Evolutionary conservation across 352 stramenopile species (phyloP).

Genomic region (Phytophthora pseudosyringae): DNA sequence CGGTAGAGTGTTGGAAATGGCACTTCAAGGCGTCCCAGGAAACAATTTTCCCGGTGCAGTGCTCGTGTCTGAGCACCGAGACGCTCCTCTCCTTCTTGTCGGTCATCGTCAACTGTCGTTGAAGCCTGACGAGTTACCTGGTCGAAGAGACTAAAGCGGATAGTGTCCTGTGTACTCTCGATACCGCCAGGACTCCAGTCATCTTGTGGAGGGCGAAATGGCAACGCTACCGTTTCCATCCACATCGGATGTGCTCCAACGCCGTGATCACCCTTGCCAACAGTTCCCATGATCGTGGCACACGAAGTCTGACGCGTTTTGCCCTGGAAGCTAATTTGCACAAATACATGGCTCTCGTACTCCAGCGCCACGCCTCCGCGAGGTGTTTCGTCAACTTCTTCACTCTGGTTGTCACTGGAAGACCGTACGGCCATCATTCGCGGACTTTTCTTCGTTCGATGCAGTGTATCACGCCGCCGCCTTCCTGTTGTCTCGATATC

Average conservation of each 20-base stretch:
- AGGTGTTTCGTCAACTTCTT: constrained; percentile 24
- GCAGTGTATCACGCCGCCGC: constrained; percentile 22
- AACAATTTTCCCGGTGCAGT: constrained; percentile 81
- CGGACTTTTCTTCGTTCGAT: constrained; percentile 32
- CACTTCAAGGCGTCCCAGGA: constrained; percentile 83
- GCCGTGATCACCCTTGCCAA: constrained; percentile 5
- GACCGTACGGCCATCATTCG: constrained; percentile 4
- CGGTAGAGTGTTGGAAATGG: constrained; percentile 91
- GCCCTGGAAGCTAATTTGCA: constrained; percentile 87
- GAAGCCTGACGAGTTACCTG: constrained; percentile 60
- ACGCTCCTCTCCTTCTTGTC: constrained; percentile 38
- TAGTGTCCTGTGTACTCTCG: constrained; percentile 69
- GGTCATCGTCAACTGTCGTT: constrained; percentile 28
- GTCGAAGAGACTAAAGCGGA: constrained; percentile 92
- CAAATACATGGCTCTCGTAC: constrained; percentile 70
- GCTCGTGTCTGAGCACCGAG: constrained; percentile 37
- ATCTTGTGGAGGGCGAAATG: constrained; percentile 83
- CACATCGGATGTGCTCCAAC: constrained; percentile 73
- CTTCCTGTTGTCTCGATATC: constrained; percentile 15
- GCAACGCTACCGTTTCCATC: constrained; percentile 92
- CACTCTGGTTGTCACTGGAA: constrained; percentile 9
- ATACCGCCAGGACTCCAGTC: constrained; percentile 85
- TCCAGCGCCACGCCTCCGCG: constrained; percentile 11
- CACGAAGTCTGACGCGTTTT: constrained; percentile 72
- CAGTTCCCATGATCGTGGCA: constrained; percentile 24